A percentile compares a stretch with the other conserved stretches of the same genome.
These are phyloP conservation scores for Pseudopithomyces maydicus DNA, from an alignment of 2,329 filamentous ascomycete species.

Conservation along the genomic window DNA sequence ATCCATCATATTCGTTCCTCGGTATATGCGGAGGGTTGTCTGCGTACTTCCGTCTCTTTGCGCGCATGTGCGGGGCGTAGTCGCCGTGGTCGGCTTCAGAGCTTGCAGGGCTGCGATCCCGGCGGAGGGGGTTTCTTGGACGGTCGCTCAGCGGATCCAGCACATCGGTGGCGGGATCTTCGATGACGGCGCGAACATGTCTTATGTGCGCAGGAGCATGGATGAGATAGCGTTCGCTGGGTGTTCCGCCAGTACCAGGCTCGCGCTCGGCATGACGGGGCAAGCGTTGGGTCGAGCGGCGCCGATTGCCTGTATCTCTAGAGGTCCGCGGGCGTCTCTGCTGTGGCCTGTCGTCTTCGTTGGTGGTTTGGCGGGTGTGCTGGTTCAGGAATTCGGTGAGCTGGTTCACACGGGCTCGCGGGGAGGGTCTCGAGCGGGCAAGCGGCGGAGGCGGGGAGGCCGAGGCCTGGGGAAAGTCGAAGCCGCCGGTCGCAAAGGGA, in stretches of 20 bases:
- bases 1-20: conserved; percentile 45
- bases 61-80: conserved; percentile 26
- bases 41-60: conserved; percentile 47
- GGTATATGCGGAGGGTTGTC: conserved; percentile 33
- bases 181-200: conserved; percentile 27
- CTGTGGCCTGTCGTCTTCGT: background rate
- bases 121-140: conserved; percentile 24
- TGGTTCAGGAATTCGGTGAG: conserved; percentile 1
- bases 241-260: conserved; percentile 28
- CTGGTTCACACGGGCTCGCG: conserved; percentile 3
- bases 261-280: conserved; percentile 28
- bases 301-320: conserved; percentile 11
- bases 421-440: conserved; percentile 8
- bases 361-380: conserved; percentile 6
- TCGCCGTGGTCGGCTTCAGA: conserved; percentile 8
- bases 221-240: conserved; percentile 43
- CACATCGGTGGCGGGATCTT: conserved; percentile 26
- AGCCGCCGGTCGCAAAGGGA: conserved; percentile 45
- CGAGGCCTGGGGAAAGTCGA: conserved; percentile 54
- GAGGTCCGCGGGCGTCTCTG: conserved; percentile 13
- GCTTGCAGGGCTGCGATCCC: conserved; percentile 29
- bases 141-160: conserved; percentile 30
- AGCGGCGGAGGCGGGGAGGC: conserved; percentile 21
- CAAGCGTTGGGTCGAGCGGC: conserved; percentile 17
- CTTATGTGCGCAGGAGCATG: conserved; percentile 37